Evolutionary conservation across 768 basidiomycete species (phyloP), one percentile per base, ranked within the genome.

Genomic region (Suillus americanus): DNA sequence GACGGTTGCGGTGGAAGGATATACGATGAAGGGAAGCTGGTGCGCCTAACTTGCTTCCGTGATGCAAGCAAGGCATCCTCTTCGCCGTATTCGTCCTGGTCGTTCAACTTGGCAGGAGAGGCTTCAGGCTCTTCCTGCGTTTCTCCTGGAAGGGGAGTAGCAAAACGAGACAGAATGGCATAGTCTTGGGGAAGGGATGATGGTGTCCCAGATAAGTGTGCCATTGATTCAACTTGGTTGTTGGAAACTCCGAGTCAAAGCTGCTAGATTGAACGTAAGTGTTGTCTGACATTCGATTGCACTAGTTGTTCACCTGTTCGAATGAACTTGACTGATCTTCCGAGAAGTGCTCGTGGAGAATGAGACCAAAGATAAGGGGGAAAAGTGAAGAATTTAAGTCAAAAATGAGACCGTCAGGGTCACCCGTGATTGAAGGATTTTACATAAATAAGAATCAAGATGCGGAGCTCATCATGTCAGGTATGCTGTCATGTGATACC

Each of bases 111-210:
- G 18, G 28, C 20, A 40, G 65, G 33, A 18, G 67, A 55, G 9
- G 63, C 45, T 8, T 64, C 46, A 33, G 20, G 60, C 0, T 54
- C 66, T 1, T 40, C 46, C 9, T 67, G 63, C 61, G 13, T 50
- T 62, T 60, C 65, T 7, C 25, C 40, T 57, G n/a, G 10, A 46
- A 18, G 9, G 66, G 63, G 8, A 64, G 50, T 79, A 5, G 82
- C 80, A 70, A 81, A 83, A 25, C 80, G 80, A 18, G 86, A 85
- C 10, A 87, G 75, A 40, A 86, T 76, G 16, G 83, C 86, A 69
- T 88, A 87, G 75, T 88, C 86, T 16, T 86, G 85, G 25, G 85
- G 86, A 25, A 87, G 75, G 6, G 87, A 88, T 2, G 83, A 82
- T 10, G 88, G 82, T 37, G 50, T 64, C 40, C 64, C 50, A 43